Evolutionary conservation across 108 stramenopile genomes (phyloP), one percentile per base, ranked within the genome.

Genomic region (Cyclostephanos tholiformis): DNA sequence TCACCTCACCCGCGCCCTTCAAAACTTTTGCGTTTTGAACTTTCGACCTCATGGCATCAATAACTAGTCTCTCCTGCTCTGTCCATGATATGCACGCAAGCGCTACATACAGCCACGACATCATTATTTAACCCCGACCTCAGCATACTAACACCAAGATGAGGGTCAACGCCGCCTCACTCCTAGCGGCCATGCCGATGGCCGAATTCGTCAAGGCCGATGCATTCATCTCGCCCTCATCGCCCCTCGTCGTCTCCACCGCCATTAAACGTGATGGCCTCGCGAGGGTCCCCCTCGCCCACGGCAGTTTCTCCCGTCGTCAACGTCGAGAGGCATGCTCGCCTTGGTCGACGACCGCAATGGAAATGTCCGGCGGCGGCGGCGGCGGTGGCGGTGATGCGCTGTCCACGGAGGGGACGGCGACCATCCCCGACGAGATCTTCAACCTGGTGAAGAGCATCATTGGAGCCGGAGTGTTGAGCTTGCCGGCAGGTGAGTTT

Each of bases 361-460:
- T 79, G 71, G 65, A 52, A 19, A 72, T 79, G 71, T 79, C 78
- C 20, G 78, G 78, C 4, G 76, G 76, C 17, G 77, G 71, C 4
- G 77, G 53, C 53, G 32, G 71, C 2, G 77, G 71, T 13, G 58
- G 35, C 11, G n/a, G n/a, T n/a, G 79, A 70, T n/a, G 74, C 69
- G 9, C 52, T 76, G 16, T 61, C 69, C 29, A 57, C 69, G 10
- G 80, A 78, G 64, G 91, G 91, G 11, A 91, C 89, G 25, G 90
- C 92, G 8, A 88, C 91, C 25, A 88, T 95, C 46, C 85, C 90
- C 49, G 87, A 85, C 65, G 91, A 92, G 82, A 82, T 95, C 20
- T 95, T 98, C 84, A 98, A 98, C 82, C 79, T 98, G 27, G 91
- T 95, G 57, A 97, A 98, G 86, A 92, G 84, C 75, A 81, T 98